A percentile compares a stretch with the other conserved stretches of the same genome.
These are phyloP conservation scores for Solanum corneliomulleri DNA, from an alignment of 257 asterid species.

Conservation along the genomic window DNA sequence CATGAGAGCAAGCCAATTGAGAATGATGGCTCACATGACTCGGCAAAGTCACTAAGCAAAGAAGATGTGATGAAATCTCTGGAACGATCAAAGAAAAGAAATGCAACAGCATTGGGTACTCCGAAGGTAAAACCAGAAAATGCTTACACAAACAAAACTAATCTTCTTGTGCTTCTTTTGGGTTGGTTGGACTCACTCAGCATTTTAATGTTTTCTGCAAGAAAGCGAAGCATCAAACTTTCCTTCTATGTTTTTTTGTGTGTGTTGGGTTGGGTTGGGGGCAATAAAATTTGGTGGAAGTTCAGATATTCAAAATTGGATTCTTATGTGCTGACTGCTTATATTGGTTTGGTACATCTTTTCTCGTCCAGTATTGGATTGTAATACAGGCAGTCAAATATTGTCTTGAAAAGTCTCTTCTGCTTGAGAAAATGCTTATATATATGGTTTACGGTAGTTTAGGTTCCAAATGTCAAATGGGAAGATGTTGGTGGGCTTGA, in stretches of 20 bases:
- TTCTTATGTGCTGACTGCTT: not conserved
- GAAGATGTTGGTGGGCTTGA: constrained; percentile 99
- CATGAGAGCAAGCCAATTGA: constrained; percentile 20
- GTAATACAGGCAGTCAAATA: not conserved
- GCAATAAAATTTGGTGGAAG: not conserved
- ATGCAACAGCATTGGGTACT: constrained; percentile 92
- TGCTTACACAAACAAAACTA: not conserved
- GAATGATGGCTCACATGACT: constrained; percentile 22
- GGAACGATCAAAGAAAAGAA: constrained; percentile 88
- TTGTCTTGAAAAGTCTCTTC: not conserved
- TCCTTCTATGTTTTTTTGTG: not conserved
- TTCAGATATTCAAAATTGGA: not conserved
- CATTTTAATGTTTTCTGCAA: not conserved
- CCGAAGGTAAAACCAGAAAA: constrained; percentile 60
- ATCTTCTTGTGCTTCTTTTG: not conserved
- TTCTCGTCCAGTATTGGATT: not conserved
- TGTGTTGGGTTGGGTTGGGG: not conserved
- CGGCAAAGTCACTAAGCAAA: constrained; percentile 36
- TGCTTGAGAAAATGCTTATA: not conserved
- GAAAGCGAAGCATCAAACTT: not conserved
- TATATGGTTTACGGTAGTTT: constrained; percentile 2
- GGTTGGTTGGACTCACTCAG: not conserved
- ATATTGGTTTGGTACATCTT: not conserved
- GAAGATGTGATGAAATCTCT: constrained; percentile 71
- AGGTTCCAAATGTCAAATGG: constrained; percentile 94